phyloP scores from a whole-genome alignment of 106 monocot species.

The Gastrodia elata region DNA sequence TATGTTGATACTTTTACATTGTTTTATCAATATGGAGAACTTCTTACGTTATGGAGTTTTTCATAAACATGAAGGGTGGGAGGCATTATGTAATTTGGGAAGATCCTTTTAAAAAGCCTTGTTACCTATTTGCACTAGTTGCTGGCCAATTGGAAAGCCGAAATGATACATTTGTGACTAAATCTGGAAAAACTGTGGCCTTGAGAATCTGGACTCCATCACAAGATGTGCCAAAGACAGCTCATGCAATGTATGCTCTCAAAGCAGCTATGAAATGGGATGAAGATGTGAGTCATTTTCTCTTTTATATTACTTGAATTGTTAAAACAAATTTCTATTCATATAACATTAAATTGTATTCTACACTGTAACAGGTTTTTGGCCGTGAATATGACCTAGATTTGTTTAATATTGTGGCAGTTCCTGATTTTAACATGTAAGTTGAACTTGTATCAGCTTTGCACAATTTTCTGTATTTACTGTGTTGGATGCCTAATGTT shows the following conservation, averaged over 20 bases:
- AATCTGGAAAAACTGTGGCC: conserved; percentile 63
- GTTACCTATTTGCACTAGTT: conserved; percentile 96
- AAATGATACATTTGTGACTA: conserved; percentile 75
- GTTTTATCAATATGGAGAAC: conserved; percentile 1
- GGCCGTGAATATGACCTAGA: conserved; percentile 97
- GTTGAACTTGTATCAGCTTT: conserved; percentile 9
- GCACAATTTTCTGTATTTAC: not conserved
- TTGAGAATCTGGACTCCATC: conserved; percentile 90
- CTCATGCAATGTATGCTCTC: conserved; percentile 99
- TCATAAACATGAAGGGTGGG: conserved; percentile 47
- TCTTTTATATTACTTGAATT: not conserved
- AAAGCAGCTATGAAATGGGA: conserved; percentile 99
- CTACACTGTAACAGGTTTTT: conserved; percentile 58
- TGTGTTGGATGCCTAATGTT: not conserved
- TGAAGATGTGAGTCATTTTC: conserved; percentile 61
- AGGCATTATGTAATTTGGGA: conserved; percentile 91
- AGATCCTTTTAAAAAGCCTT: conserved; percentile 90
- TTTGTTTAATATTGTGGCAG: conserved; percentile 98
- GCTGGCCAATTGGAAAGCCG: conserved; percentile 89
- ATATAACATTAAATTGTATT: conserved; percentile 11
- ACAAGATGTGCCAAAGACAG: conserved; percentile 86
- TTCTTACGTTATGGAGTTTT: not conserved
- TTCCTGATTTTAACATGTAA: conserved; percentile 99
- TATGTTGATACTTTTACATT: not conserved
- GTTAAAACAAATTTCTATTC: not conserved